Conservation (phyloP, 306 rosid genomes). For the Casuarina equisetifolia region DNA sequence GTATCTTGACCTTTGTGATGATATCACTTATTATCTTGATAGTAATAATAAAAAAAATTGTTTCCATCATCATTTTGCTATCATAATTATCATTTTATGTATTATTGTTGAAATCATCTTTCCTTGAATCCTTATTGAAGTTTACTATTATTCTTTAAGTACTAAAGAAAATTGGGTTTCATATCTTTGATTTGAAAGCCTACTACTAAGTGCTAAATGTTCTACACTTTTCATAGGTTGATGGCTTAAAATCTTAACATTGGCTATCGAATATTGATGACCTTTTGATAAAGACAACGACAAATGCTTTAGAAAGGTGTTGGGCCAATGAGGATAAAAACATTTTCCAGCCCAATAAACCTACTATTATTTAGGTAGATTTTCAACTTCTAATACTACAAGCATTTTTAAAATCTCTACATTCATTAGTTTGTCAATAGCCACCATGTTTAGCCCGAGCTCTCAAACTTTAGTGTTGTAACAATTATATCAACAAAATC, state of each 20-base stretch:
- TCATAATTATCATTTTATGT: too few species aligned
- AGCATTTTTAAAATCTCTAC: conserved; percentile 75
- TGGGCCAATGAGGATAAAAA: conserved; percentile 42
- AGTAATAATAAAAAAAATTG: too few species aligned
- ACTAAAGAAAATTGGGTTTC: not conserved
- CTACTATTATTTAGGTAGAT: conserved; percentile 44
- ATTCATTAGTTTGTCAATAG: conserved; percentile 50
- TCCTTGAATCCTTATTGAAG: too few species aligned
- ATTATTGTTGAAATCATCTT: too few species aligned
- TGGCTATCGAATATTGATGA: conserved; percentile 65
- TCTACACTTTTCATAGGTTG: conserved; percentile 53
- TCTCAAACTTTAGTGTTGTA: conserved; percentile 57
- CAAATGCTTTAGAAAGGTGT: conserved; percentile 52
- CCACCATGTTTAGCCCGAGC: conserved; percentile 75
- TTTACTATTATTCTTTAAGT: not conserved
- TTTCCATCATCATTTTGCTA: too few species aligned
- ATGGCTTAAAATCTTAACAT: conserved; percentile 51
- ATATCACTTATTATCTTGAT: too few species aligned
- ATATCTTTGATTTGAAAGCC: conserved; percentile 5
- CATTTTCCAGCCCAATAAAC: conserved; percentile 42
- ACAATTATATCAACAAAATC: not conserved
- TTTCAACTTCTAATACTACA: conserved; percentile 75
- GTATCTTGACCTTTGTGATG: too few species aligned
- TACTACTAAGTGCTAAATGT: conserved; percentile 8
- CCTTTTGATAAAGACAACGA: conserved; percentile 57